Conservation (phyloP, 169 alveolate genomes). For the Cryptosporidium xiaoi region DNA sequence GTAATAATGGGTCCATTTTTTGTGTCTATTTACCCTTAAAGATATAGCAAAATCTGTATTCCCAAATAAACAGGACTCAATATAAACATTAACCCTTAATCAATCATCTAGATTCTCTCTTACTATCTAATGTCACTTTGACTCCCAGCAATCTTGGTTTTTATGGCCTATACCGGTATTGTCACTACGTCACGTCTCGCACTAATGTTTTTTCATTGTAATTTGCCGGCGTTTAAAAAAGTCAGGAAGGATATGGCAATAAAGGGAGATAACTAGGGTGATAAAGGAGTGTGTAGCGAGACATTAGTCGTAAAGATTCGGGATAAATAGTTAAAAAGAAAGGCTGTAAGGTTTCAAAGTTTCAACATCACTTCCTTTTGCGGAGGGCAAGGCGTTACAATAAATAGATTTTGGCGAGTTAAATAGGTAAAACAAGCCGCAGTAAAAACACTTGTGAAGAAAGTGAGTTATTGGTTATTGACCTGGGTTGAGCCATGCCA, state of each 20-base stretch:
- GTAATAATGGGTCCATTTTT: conserved; percentile 54
- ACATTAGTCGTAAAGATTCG: too few relatives aligned
- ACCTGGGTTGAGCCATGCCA: conserved; percentile 27
- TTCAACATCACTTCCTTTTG: not conserved
- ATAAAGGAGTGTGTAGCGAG: too few relatives aligned
- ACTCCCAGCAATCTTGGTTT: not conserved
- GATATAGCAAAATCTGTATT: not conserved
- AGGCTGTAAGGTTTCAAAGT: not conserved
- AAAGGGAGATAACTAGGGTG: too few relatives aligned
- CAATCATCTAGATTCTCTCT: not conserved
- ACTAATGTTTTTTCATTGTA: not conserved
- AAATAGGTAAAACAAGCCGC: not conserved
- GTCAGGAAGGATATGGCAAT: too few relatives aligned
- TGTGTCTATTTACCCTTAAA: not conserved
- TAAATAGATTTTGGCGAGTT: too few relatives aligned
- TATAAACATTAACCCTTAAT: not conserved
- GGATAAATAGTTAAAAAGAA: too few relatives aligned
- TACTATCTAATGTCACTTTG: not conserved
- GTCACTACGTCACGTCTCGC: conserved; percentile 33
- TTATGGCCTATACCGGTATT: not conserved
- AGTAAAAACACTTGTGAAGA: not conserved
- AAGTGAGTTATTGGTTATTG: not conserved
- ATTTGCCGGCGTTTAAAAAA: conserved; percentile 19
- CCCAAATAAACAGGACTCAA: not conserved
- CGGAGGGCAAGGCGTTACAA: too few relatives aligned